Base-by-base conservation (phyloP, 164 flowering plant genomes). In the Aristolochia californica region DNA sequence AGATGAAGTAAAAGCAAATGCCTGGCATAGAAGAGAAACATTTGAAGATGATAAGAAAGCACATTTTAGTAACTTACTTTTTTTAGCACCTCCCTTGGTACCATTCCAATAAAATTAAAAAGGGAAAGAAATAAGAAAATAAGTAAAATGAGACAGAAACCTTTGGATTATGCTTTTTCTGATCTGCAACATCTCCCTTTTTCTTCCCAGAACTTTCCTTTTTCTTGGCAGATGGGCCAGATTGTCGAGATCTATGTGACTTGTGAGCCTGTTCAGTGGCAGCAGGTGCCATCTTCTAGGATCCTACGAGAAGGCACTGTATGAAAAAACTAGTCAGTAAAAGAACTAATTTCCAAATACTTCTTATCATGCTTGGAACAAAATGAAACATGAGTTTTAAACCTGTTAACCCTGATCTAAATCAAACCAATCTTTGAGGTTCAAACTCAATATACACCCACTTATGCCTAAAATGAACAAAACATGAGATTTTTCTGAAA, bases 1-100 rank as follows among this genome's bases (percentile, higher is more conserved):
- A 16, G 81, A 56, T 22, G 97, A 94, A 27, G 23, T 76, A 58
- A 87, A 87, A n/a, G 91, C 80, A 76, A 85, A 93, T 14, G 97
- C 99, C 93, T 88, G 62, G 3, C 57, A 58, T 2, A 55, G 14
- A 53, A 70, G 56, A 40, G 30, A 0, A 55, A 1, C 43, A 25
- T 14, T 13, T 43, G 27, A 43, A 4, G 20, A 30, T 24, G 34
- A 57, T 40, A 34, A 34, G 40, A 34, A 34, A 34, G 10, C 54
- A 50, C 23, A 2, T 20, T 18, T 50, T 28, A 54, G 5, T 25
- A 54, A 25, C 56, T n/a, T n/a, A 26, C 15, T 27, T 53, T 26
- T 9, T 1, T 27, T 17, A 5, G 10, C 4, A 22, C 20, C 2
- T 50, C 16, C 17, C 13, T 22, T 12, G 2, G 26, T 22, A 10